Percentiles rank a stretch among this genome's conserved stretches.
phyloP scores from a whole-genome alignment of 768 basidiomycete species.

The Pleurotus giganteus region DNA sequence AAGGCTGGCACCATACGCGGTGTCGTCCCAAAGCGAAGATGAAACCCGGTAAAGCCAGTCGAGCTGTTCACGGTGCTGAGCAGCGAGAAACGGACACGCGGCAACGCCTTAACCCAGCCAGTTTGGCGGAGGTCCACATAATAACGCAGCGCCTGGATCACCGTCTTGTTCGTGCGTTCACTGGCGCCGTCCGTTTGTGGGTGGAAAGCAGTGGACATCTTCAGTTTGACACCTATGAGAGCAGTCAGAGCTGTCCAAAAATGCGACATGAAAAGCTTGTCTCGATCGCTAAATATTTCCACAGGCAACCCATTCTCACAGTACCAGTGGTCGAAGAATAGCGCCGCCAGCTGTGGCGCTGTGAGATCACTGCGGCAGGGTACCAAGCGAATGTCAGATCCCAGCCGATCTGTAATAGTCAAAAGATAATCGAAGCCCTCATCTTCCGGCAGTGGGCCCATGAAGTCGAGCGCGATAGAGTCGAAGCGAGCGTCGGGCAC shows the following conservation, averaged over 20 bases:
- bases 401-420: constrained; percentile 22
- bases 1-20: constrained; percentile 23
- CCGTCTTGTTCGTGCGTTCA: constrained; percentile 32
- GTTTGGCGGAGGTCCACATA: constrained; percentile 27
- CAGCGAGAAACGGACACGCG: constrained; percentile 25
- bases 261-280: constrained; percentile 32
- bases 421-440: constrained; percentile 22
- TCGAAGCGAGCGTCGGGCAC: constrained; percentile 15
- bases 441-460: constrained; percentile 28
- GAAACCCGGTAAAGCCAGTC: constrained; percentile 30
- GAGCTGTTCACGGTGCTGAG: constrained; percentile 29
- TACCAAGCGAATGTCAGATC: constrained; percentile 13
- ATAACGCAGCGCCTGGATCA: constrained; percentile 26
- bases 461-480: constrained; percentile 24
- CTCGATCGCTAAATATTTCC: constrained; percentile 35
- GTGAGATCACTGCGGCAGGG: constrained; percentile 11
- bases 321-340: constrained; percentile 25
- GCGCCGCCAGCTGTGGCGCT: constrained; percentile 17
- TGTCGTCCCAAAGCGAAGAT: constrained; percentile 20
- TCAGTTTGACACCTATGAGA: constrained; percentile 31
- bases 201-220: constrained; percentile 24
- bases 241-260: constrained; percentile 30
- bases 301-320: constrained; percentile 28
- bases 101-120: constrained; percentile 27
- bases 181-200: constrained; percentile 36